Evolutionary conservation across 2,329 filamentous ascomycete genomes (phyloP), one percentile per base, ranked within the genome.

Genomic region (Mariannaea sp.): DNA sequence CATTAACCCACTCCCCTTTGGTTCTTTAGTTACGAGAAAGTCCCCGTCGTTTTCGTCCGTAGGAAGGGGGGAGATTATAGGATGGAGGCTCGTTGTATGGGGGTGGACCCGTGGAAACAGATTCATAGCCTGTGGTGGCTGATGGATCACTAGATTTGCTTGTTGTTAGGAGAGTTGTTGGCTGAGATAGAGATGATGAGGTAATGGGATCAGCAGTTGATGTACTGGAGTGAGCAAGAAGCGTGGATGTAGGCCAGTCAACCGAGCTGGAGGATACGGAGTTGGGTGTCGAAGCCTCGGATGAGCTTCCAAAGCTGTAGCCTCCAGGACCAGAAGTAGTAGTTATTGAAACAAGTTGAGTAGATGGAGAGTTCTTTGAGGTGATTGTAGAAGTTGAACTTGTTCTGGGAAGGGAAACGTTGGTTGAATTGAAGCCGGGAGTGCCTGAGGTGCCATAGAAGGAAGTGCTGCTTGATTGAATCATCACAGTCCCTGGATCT

Each of bases 141-240:
- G 49, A 43, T 2, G 30, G 27, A n/a, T 56, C 41, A 1, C 40
- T 42, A 7, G 44, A 43, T 32, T 63, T 65, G 55, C 59, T 61
- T 1, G 60, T 64, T 1, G 64, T 67, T 1, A 62, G 27, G n/a
- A 68, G 17, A 1, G 66, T 69, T 1, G 65, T 67, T 7, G 58
- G 58, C 26, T 39, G 55, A 10, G 53, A 48, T 3, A n/a, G 43
- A 10, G 27, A 19, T 9, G 6, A 10, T 7, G 57, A 50, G 3
- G 58, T 60, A 7, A 10, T 30, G 13, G 46, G 22, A 6, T 35
- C 35, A 10, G 46, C 53, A 29, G 33, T 38, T 20, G 60, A 55
- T 12, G 29, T 32, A n/a, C 53, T 51, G 26, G 60, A 62, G 4
- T 19, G 39, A 27, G 38, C 48, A 9, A 22, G 29, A 26, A 56